Evolutionary conservation across 768 basidiomycete genomes (phyloP), one percentile per base, ranked within the genome.

Genomic region (Auricularia sp.): DNA sequence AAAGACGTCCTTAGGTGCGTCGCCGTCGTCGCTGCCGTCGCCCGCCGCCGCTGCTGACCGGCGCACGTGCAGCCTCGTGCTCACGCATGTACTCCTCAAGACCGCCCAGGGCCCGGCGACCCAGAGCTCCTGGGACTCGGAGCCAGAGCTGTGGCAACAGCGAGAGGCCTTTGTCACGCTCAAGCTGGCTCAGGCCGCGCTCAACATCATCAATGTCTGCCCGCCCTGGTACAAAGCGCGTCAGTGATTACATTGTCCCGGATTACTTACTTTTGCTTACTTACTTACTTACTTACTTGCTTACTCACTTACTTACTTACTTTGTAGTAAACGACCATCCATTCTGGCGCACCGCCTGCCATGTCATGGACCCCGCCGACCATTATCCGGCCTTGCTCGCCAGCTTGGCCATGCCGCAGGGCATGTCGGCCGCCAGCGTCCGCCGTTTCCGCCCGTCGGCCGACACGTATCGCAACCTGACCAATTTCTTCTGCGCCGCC

Each of bases 161-260:
- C 47, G 29, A 7, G 39, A 21, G 42, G 29, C 29, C 63, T 66
- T 62, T 66, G 65, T 63, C 65, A 62, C 65, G 61, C 35, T 43
- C 23, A 16, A 33, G 33, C 61, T 62, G 11, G 21, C 36, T n/a
- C 62, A 33, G 36, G 53, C 61, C 21, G 61, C 61, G 14, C 65
- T 63, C 21, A 62, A 59, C 56, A 16, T 66, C 47, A 63, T 66
- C 62, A 36, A 39, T 36, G 65, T 66, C 23, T 66, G 65, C 47
- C 65, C 65, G 10, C 62, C 62, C 21, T 66, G 65, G 65, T 54
- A 66, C 36, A n/a, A 39, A 34, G 62, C 65, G 29, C 65, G 65
- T 66, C 12, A 56, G 65, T 34, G 47, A 16, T 18, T 51, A 33
- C 33, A 53, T 35, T 36, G 36, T 59, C 35, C 29, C 29, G 29